These are phyloP conservation scores for Trichophyton mentagrophytes DNA, from an alignment of 2,329 filamentous ascomycete species.

Conservation along the genomic window DNA sequence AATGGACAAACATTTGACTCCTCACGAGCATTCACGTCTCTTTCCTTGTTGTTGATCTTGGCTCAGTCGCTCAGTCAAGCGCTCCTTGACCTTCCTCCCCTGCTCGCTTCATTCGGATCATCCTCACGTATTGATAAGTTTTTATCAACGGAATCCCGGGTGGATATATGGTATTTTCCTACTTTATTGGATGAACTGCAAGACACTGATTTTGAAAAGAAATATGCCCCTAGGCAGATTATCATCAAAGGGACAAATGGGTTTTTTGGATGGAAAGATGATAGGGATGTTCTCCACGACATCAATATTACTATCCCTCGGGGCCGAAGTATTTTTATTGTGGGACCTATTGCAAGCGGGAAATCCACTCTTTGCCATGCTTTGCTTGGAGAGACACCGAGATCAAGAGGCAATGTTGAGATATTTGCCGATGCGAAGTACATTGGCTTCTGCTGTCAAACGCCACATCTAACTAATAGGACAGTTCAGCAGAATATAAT, in stretches of 20 bases:
- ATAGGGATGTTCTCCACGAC: conserved; percentile 29
- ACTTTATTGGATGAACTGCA: neutral
- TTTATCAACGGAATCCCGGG: conserved; percentile 23
- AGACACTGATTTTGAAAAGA: neutral
- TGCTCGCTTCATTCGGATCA: conserved; percentile 34
- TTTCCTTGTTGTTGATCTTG: conserved; percentile 36
- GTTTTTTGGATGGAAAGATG: conserved; percentile 37
- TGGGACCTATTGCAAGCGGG: conserved; percentile 41
- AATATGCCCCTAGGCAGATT: neutral
- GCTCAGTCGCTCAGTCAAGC: conserved; percentile 35
- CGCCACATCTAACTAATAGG: neutral
- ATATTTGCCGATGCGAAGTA: conserved; percentile 18
- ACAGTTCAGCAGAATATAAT: neutral
- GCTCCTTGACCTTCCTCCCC: conserved; percentile 34
- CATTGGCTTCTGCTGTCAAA: neutral
- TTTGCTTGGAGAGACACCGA: conserved; percentile 34
- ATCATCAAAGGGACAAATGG: conserved; percentile 14
- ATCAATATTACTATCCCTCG: conserved; percentile 31
- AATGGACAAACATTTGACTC: conserved; percentile 27
- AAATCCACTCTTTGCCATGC: conserved; percentile 40
- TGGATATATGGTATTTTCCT: conserved; percentile 16
- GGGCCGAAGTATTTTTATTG: conserved; percentile 35
- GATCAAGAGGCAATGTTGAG: conserved; percentile 22
- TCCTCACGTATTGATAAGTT: conserved; percentile 38
- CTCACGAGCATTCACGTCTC: conserved; percentile 33